Conservation (phyloP, 139 green algal species). For the Picochlorum sp. region DNA sequence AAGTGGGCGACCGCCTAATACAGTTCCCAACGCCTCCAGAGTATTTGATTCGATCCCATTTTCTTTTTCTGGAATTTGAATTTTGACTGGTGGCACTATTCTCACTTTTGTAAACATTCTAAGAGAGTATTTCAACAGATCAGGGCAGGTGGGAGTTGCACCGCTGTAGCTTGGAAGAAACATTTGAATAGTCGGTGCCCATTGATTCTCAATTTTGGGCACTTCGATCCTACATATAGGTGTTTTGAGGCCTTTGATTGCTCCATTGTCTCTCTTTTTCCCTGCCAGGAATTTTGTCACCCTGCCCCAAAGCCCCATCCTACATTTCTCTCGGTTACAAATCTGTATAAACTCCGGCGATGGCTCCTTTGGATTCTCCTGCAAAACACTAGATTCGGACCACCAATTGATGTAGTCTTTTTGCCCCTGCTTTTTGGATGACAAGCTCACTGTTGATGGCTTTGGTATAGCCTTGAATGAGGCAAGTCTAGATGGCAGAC, state of each 20-base stretch:
- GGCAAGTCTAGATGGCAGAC: conserved; percentile 70
- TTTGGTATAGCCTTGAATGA: conserved; percentile 36
- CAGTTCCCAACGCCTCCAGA: conserved; percentile 38
- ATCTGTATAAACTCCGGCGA: neutral
- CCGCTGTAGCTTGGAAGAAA: conserved; percentile 28
- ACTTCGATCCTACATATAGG: conserved; percentile 49
- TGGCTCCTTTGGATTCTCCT: neutral
- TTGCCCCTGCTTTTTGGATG: no score
- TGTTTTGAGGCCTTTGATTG: neutral
- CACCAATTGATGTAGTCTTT: no score
- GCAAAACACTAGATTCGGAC: neutral
- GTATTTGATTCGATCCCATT: neutral
- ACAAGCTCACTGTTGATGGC: no score
- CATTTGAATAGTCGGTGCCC: conserved; percentile 3
- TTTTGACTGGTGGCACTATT: conserved; percentile 17
- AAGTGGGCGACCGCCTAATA: conserved; percentile 59
- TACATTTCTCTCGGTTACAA: neutral
- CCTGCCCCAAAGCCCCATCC: neutral
- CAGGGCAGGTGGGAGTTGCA: conserved; percentile 47
- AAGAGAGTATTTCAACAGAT: conserved; percentile 68
- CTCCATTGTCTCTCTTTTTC: neutral
- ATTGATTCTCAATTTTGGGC: conserved; percentile 16
- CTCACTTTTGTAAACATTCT: conserved; percentile 55
- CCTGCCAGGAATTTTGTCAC: neutral
- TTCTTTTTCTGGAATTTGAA: conserved; percentile 11